Conservation (phyloP, 352 stramenopile genomes). For the Globisporangium lucens region DNA sequence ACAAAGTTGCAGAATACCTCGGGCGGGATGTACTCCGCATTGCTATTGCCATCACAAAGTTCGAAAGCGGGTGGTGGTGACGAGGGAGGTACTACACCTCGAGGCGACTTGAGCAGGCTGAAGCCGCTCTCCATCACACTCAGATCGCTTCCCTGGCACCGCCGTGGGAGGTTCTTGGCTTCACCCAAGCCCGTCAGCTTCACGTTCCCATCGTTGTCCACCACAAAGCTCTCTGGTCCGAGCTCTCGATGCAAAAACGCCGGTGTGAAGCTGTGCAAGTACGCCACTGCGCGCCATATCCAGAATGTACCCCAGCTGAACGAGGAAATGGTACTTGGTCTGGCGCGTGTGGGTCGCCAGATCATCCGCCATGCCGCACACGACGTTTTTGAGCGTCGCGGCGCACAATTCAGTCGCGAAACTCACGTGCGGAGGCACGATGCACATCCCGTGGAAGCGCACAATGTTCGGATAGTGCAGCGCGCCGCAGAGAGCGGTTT, state of each 20-base stretch:
- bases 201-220: not conserved
- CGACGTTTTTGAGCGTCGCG: not conserved
- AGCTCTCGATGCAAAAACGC: conserved; percentile 56
- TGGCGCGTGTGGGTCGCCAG: not conserved
- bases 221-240: not conserved
- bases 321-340: not conserved
- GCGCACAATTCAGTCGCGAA: conserved; percentile 21
- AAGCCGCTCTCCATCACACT: no score
- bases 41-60: no score
- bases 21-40: no score
- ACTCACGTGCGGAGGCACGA: not conserved
- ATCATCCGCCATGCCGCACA: not conserved
- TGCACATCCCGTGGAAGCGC: conserved; percentile 2
- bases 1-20: no score
- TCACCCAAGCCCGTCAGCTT: not conserved
- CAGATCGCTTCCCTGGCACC: no score
- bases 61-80: no score
- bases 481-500: conserved; percentile 24
- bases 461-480: conserved; percentile 36
- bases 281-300: conserved; percentile 46
- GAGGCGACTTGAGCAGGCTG: no score
- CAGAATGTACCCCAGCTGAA: conserved; percentile 45
- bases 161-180: conserved; percentile 1
- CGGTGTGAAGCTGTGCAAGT: conserved; percentile 54
- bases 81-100: no score